These are phyloP conservation scores for Penicillium alfredii DNA, from an alignment of 495 filamentous ascomycete species.

Conservation along the genomic window DNA sequence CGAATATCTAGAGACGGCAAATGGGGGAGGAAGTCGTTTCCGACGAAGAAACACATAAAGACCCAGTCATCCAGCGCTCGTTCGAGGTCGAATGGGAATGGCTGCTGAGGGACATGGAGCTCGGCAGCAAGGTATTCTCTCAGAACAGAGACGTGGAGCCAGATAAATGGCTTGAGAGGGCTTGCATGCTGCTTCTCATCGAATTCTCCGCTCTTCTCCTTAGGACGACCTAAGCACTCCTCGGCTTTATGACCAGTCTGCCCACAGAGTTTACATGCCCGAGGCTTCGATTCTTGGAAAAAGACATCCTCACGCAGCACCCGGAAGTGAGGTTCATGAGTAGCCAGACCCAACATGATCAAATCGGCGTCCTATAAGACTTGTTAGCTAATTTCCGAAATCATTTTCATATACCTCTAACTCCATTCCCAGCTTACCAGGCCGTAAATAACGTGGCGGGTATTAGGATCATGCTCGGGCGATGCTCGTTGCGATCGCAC, in stretches of 20 bases:
- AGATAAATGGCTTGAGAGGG: slow-evolving; percentile 86
- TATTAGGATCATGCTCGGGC: slow-evolving; percentile 92
- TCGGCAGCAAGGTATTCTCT: slow-evolving; percentile 92
- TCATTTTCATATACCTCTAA: not conserved
- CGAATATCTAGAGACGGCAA: slow-evolving; percentile 93
- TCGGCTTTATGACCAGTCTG: slow-evolving; percentile 83
- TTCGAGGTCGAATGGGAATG: slow-evolving; percentile 82
- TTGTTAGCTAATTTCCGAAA: slow-evolving; percentile 17
- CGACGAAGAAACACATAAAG: slow-evolving; percentile 99
- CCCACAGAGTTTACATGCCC: slow-evolving; percentile 78
- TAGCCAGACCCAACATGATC: slow-evolving; percentile 96
- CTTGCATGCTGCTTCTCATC: slow-evolving; percentile 71
- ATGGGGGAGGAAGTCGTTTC: slow-evolving; percentile 98
- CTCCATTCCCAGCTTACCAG: too few species aligned
- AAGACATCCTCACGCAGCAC: slow-evolving; percentile 98
- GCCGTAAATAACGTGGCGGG: slow-evolving; percentile 91
- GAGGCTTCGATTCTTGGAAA: slow-evolving; percentile 73
- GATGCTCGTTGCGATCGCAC: slow-evolving; percentile 86
- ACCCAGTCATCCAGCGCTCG: slow-evolving; percentile 99
- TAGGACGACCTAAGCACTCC: slow-evolving; percentile 75
- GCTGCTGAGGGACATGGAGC: slow-evolving; percentile 71
- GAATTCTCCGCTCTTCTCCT: slow-evolving; percentile 78
- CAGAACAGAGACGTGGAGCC: slow-evolving; percentile 89
- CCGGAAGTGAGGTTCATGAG: slow-evolving; percentile 96
- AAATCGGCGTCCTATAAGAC: slow-evolving; percentile 73